A percentile compares a stretch with the other conserved stretches of the same genome.
Evolutionary conservation across 352 stramenopile species (phyloP).

Genomic region (Pythium chondricola): DNA sequence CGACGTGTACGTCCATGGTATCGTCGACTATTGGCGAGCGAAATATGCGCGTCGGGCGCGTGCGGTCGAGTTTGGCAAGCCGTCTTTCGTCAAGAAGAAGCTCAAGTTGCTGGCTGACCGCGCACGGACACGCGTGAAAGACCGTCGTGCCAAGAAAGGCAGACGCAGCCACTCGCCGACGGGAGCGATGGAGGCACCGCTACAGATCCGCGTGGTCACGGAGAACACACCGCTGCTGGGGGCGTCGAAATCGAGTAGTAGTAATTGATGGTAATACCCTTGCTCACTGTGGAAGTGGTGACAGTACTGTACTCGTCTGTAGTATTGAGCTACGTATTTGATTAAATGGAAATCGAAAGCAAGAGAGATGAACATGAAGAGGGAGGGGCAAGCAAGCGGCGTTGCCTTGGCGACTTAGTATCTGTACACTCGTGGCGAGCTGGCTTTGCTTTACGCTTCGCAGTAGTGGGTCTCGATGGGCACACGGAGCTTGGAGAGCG

Average conservation of each 20-base stretch:
- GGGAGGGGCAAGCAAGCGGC: too few relatives aligned
- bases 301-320: too few relatives aligned
- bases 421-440: slow-evolving; percentile 5
- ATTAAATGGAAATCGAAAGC: neutral
- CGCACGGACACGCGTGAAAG: slow-evolving; percentile 36
- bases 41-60: slow-evolving; percentile 28
- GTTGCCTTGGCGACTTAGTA: too few relatives aligned
- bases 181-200: slow-evolving; percentile 19
- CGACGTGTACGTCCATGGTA: slow-evolving; percentile 57
- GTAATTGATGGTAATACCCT: neutral
- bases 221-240: slow-evolving; percentile 43
- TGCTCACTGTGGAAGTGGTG: too few relatives aligned
- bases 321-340: too few relatives aligned
- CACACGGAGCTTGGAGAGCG: slow-evolving; percentile 49
- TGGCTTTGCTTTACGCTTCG: neutral
- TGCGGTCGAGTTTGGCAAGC: slow-evolving; percentile 19
- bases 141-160: slow-evolving; percentile 37
- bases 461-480: slow-evolving; percentile 30
- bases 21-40: slow-evolving; percentile 50
- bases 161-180: neutral
- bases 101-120: slow-evolving; percentile 51
- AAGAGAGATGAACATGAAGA: neutral
- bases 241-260: slow-evolving; percentile 4
- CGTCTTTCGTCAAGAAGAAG: slow-evolving; percentile 17
- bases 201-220: slow-evolving; percentile 43